Evolutionary conservation across 345 rosid species (phyloP), one percentile per base, ranked within the genome.

Genomic region (Laguncularia racemosa): DNA sequence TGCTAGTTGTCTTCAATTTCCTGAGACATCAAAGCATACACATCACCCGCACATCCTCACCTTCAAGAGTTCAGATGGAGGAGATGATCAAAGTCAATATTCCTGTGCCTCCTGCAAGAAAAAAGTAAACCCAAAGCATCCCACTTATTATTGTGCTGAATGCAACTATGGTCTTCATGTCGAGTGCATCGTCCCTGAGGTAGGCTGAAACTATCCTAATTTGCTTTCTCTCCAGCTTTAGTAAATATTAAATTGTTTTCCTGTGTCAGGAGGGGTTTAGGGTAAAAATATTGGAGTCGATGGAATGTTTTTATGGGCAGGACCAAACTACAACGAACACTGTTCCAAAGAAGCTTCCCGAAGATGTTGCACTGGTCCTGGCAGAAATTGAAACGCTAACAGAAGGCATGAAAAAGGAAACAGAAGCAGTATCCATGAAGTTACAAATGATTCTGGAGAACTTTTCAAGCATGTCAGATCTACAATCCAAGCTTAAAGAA

Each of bases 41-140:
- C 9, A 33, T 48, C 70, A 50, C 20, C 50, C 23, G 16, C 70
- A 71, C 47, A 19, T 52, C 12, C 63, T 60, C 50, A 38, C 21
- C 9, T 46, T 71, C 15, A 19, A 16, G 16, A 59, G 56, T 17
- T 20, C 57, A 33, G 9, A 33, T 6, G 40, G 40, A 33, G 40
- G 40, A 33, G 40, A 33, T 33, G 40, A 33, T 8, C 40, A 33
- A 8, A 33, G 40, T 33, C 40, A 8, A 33, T 33, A 33, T 33
- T 33, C 40, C 40, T 33, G 40, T 8, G 6, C 2, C 40, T 33
- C 40, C 40, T 33, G 10, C 9, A 33, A 33, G 40, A 33, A 33
- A 33, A 3, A 33, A 33, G 40, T 33, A 33, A 33, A 33, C 9
- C 40, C 40, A 33, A 33, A 33, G 40, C 40, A 33, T 33, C 40